Base-by-base conservation (phyloP, 768 basidiomycete species). In the Lentinula guzmanii region DNA sequence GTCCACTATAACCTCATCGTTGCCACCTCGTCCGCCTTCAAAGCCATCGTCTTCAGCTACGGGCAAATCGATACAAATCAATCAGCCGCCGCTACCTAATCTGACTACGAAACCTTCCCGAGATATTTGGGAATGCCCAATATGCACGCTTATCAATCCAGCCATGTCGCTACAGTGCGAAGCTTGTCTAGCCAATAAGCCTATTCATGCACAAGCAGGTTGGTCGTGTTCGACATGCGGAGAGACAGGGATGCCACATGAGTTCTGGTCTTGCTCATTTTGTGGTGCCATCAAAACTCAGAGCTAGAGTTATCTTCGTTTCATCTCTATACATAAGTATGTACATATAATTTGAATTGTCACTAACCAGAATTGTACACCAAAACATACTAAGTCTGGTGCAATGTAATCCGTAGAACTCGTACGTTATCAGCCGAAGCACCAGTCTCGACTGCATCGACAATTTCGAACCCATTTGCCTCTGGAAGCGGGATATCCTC, bases 201-300 rank as follows among this genome's bases (percentile, higher is more conserved):
- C 4, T 65, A 63, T 54, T 66, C 75, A 68, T 65, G 62, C 5
- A 63, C 66, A 50, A 39, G 70, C 69, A 43, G 83, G 81, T 2
- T 94, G 91, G 91, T 75, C 75, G 21, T 93, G 91, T 68, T 70
- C 76, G 10, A 73, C 76, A 21, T 94, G 91, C 64, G 84, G 85
- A 24, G 83, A 88, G 69, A 70, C 68, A 37, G 84, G 81, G 28
- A 87, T 86, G 70, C 79, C 82, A 2, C 81, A 82, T 63, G 79
- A 85, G 21, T 81, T 85, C 63, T 94, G 89, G 91, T 86, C 85
- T 52, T 95, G 93, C 75, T 72, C 73, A 15, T 81, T 78, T 59
- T 95, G 92, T 69, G 91, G 91, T 15, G 74, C 76, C 18, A 78
- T 93, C 56, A 92, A 91, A 64, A 60, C 68, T 18, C 65, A 57